These are phyloP conservation scores for Prunus dulcis DNA, from an alignment of 306 rosid genomes.

Conservation along the genomic window DNA sequence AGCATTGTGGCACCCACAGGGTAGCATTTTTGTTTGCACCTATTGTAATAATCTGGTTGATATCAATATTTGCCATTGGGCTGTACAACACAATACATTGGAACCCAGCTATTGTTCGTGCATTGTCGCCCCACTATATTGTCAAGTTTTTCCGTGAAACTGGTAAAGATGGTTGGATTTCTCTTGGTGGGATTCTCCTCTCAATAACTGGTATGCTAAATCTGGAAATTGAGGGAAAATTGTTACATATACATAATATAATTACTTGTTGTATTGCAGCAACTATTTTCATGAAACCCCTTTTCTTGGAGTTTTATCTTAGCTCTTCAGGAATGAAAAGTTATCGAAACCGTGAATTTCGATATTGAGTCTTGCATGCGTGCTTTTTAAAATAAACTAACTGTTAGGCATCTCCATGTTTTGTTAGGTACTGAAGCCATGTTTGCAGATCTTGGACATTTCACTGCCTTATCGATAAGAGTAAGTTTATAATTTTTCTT, in stretches of 20 bases:
- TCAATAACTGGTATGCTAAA: slow-evolving; percentile 72
- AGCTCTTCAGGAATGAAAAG: neutral
- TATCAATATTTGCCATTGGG: slow-evolving; percentile 70
- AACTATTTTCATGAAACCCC: slow-evolving; percentile 17
- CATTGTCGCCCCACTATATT: slow-evolving; percentile 68
- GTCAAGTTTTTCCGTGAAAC: slow-evolving; percentile 60
- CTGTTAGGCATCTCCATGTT: slow-evolving; percentile 14
- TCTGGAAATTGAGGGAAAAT: slow-evolving; percentile 11
- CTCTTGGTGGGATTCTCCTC: slow-evolving; percentile 87
- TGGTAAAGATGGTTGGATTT: slow-evolving; percentile 82
- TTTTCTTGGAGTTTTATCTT: slow-evolving; percentile 9
- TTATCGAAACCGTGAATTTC: neutral
- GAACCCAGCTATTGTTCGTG: slow-evolving; percentile 64
- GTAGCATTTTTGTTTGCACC: slow-evolving; percentile 86
- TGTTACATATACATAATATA: slow-evolving; percentile 1
- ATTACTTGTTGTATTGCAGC: slow-evolving; percentile 20
- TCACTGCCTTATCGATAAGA: slow-evolving; percentile 79
- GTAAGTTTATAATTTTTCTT: slow-evolving; percentile 37
- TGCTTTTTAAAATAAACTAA: neutral
- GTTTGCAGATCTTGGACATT: slow-evolving; percentile 95
- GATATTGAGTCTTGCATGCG: neutral
- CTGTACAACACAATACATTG: slow-evolving; percentile 65
- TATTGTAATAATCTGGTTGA: slow-evolving; percentile 65
- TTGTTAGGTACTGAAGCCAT: slow-evolving; percentile 81
- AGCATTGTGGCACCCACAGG: slow-evolving; percentile 81